These are phyloP conservation scores for Drechslerella stenobrocha DNA, from an alignment of 2,329 filamentous ascomycete species.

Conservation along the genomic window DNA sequence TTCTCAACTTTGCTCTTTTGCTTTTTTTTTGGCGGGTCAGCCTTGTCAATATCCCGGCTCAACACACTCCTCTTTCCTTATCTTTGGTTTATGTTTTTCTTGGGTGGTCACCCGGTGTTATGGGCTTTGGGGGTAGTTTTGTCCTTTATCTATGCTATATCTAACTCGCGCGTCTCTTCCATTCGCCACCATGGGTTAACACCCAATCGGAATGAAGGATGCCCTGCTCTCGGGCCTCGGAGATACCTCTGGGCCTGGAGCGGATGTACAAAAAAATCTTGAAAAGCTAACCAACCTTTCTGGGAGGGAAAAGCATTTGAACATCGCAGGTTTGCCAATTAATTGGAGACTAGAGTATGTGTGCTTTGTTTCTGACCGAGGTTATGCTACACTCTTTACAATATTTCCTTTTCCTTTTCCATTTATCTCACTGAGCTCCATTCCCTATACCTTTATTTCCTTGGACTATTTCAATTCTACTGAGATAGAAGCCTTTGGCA, in stretches of 20 bases:
- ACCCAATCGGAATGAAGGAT: constrained; percentile 33
- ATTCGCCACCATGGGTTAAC: constrained; percentile 36
- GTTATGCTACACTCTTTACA: constrained; percentile 42
- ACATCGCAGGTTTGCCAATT: constrained; percentile 15
- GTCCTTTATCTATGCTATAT: constrained; percentile 27
- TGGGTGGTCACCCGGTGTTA: constrained; percentile 46
- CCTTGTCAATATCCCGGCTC: constrained; percentile 39
- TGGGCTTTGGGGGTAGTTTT: constrained; percentile 42
- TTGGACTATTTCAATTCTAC: constrained; percentile 3
- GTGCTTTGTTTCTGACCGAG: constrained; percentile 25
- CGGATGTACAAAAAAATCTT: constrained; percentile 48
- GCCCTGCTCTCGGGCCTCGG: constrained; percentile 8
- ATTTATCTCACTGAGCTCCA: constrained; percentile 27
- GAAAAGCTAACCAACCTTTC: constrained; percentile 45
- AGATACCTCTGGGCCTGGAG: background rate
- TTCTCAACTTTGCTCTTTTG: constrained; percentile 22
- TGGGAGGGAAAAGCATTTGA: constrained; percentile 29
- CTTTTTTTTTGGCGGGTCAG: constrained; percentile 32
- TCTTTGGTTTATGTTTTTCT: constrained; percentile 28
- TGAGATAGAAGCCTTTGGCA: constrained; percentile 4
- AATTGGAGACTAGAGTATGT: constrained; percentile 29
- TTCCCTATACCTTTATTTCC: constrained; percentile 23
- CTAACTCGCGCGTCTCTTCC: constrained; percentile 33
- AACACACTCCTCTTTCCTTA: constrained; percentile 47
- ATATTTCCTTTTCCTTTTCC: constrained; percentile 35